Conservation (phyloP, 345 rosid species). For the Dipteronia dyeriana region DNA sequence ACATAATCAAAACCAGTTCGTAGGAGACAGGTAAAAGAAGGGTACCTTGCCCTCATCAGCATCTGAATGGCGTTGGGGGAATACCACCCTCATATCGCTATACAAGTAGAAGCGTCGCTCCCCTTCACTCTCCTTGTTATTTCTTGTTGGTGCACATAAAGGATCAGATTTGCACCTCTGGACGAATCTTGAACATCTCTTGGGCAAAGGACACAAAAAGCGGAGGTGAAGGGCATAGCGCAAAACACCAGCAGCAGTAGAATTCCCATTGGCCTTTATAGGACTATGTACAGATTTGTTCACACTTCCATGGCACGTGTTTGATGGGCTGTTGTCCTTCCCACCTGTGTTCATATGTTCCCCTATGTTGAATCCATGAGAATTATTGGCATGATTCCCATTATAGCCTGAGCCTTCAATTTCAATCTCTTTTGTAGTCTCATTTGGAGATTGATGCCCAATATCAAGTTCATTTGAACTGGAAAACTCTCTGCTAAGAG, state of each 20-base stretch:
- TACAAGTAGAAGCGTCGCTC: slow-evolving; percentile 49
- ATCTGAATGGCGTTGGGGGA: slow-evolving; percentile 67
- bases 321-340: slow-evolving; percentile 21
- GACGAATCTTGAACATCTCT: slow-evolving; percentile 36
- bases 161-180: slow-evolving; percentile 41
- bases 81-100: slow-evolving; percentile 55
- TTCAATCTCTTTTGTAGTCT: slow-evolving; percentile 25
- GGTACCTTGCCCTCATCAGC: slow-evolving; percentile 65
- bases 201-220: slow-evolving; percentile 43
- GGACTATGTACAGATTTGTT: slow-evolving; percentile 31
- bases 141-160: slow-evolving; percentile 15
- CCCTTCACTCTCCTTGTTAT: slow-evolving; percentile 23
- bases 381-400: not conserved
- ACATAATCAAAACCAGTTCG: not conserved
- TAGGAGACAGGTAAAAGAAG: not conserved
- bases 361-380: slow-evolving; percentile 11
- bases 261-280: slow-evolving; percentile 38
- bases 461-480: not conserved
- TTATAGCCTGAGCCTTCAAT: slow-evolving; percentile 19
- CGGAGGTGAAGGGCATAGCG: slow-evolving; percentile 67
- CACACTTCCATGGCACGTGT: slow-evolving; percentile 21
- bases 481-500: slow-evolving; percentile 2
- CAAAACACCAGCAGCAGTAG: slow-evolving; percentile 40
- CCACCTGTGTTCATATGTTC: slow-evolving; percentile 7
- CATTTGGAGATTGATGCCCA: slow-evolving; percentile 2